Evolutionary conservation across 2,329 filamentous ascomycete genomes (phyloP), one percentile per base, ranked within the genome.

Genomic region (Claviceps sp.): DNA sequence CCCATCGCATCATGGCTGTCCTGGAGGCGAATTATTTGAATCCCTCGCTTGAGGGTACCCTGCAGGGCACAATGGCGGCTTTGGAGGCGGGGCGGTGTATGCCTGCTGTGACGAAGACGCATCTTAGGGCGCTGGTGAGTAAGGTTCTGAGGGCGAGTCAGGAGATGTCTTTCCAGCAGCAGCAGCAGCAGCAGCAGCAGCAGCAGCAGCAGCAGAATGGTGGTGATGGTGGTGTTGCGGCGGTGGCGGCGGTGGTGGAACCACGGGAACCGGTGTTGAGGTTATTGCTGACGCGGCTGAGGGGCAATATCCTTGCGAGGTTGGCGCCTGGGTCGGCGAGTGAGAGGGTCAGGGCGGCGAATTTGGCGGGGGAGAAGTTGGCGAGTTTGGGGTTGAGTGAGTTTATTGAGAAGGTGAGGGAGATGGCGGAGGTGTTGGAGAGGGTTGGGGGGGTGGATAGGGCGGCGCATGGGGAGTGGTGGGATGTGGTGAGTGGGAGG

Each of bases 371-470:
- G 11, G 85, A 89, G 64, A 82, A 78, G 53, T 73, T 90, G 7
- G 83, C 84, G 0, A 75, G 76, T 2, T 74, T 85, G 18, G 86
- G 86, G 0, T 67, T 90, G 52, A 82, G 82, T 0, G 86, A 90
- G 65, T 89, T 89, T 62, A 81, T 85, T 16, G 77, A 79, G 30
- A 78, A 76, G 55, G 80, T 89, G 14, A 74, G 82, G 37, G 79
- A 80, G 48, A 82, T 89, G 58, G 81, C 86, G 7, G 84, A 87
- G 37, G 73, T 83, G 61, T 68, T 89, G 54, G 75, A 77, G 43
- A 76, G 77, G 61, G 75, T 88, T 3, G 81, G 82, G 14, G 70
- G 70, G 4, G 81, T 88, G 5, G 85, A 89, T 62, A 75, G 82
- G 56, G 81, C 79, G 55, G 76, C 79, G 7, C 85, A 88, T 65